Percentiles rank a stretch among this genome's conserved stretches.
These are phyloP conservation scores for Tylopilus vinaceipallidus DNA, from an alignment of 768 basidiomycete genomes.

Conservation along the genomic window DNA sequence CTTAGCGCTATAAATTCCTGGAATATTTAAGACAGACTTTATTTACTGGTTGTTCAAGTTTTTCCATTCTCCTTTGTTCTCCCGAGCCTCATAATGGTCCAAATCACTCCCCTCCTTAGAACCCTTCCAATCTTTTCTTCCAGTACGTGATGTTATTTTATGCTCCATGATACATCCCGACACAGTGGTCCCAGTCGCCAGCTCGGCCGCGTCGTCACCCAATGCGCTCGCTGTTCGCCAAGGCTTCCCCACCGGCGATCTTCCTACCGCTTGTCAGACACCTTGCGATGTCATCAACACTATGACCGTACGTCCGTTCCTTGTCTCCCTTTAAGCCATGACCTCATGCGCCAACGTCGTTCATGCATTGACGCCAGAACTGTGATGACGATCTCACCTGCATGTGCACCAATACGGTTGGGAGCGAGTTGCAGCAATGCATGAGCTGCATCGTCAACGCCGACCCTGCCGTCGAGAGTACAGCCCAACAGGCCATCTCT, in stretches of 20 bases:
- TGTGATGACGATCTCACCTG: slow-evolving; percentile 9
- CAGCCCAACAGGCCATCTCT: slow-evolving; percentile 9
- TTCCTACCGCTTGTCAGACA: slow-evolving; percentile 21
- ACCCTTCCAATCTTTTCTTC: slow-evolving; percentile 8
- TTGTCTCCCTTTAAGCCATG: background rate
- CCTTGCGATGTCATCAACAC: slow-evolving; percentile 20
- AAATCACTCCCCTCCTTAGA: slow-evolving; percentile 17
- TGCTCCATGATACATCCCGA: background rate
- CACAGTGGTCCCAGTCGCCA: background rate
- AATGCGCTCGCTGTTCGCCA: slow-evolving; percentile 23
- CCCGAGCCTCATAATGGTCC: slow-evolving; percentile 17
- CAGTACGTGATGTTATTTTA: slow-evolving; percentile 5
- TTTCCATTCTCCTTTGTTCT: background rate
- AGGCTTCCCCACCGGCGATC: background rate
- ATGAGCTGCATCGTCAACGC: slow-evolving; percentile 17
- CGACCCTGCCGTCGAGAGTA: background rate
- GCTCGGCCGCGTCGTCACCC: background rate
- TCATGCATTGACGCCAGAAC: background rate
- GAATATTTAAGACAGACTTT: slow-evolving; percentile 2
- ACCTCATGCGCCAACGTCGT: background rate
- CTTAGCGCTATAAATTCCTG: background rate
- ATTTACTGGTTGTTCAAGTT: background rate
- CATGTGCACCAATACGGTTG: slow-evolving; percentile 12
- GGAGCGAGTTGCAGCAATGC: slow-evolving; percentile 16
- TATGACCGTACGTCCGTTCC: slow-evolving; percentile 14